These are phyloP conservation scores for Nymphaea colorata DNA, from an alignment of 164 flowering plant species.

Conservation along the genomic window DNA sequence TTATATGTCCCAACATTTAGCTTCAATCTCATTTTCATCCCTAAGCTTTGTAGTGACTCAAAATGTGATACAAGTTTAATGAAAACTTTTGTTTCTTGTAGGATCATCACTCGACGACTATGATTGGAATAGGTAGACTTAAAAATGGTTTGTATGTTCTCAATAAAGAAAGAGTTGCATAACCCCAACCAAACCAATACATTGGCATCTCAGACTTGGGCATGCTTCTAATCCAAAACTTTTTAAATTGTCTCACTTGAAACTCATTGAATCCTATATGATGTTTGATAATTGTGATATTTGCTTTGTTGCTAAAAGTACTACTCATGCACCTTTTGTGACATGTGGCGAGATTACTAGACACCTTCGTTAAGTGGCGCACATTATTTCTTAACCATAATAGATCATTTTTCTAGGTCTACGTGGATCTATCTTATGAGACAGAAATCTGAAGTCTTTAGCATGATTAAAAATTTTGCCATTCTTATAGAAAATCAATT, in stretches of 20 bases:
- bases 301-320: neutral
- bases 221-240: neutral
- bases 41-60: neutral
- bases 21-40: neutral
- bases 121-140: neutral
- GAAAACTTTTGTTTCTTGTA: neutral
- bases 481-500: neutral
- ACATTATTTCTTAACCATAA: neutral
- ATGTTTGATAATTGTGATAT: neutral
- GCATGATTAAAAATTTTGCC: neutral
- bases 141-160: neutral
- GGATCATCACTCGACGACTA: neutral
- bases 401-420: neutral
- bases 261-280: neutral
- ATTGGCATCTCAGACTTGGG: neutral
- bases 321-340: neutral
- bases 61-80: neutral
- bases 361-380: neutral
- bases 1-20: neutral
- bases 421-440: neutral
- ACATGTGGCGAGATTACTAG: too few relatives aligned
- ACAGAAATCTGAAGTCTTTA: neutral
- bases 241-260: neutral
- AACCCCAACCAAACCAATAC: neutral
- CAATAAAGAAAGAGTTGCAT: neutral